Percentiles rank a stretch among this genome's conserved stretches.
These are phyloP conservation scores for Parachaetomium inaequale DNA, from an alignment of 495 filamentous ascomycete genomes.

Conservation along the genomic window DNA sequence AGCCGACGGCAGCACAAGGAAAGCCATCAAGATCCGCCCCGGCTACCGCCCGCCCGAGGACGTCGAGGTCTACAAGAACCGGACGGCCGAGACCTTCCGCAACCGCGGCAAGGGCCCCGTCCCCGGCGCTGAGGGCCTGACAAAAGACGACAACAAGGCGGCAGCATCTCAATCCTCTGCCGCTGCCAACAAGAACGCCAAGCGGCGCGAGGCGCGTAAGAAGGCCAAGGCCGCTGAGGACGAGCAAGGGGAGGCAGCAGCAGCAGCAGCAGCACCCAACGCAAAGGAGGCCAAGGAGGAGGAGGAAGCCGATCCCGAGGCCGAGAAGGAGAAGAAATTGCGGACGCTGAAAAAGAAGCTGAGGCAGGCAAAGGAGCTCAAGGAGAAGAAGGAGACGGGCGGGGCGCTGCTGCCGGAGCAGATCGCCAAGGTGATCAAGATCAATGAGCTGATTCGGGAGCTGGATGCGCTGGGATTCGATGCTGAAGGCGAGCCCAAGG, in stretches of 20 bases:
- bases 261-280: no score
- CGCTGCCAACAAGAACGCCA: constrained; percentile 85
- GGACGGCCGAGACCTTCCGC: constrained; percentile 80
- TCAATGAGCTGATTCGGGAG: constrained; percentile 87
- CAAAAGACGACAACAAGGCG: constrained; percentile 55
- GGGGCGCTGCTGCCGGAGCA: constrained; percentile 85
- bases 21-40: constrained; percentile 87
- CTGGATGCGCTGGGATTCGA: constrained; percentile 85
- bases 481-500: constrained; percentile 50
- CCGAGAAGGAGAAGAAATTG: constrained; percentile 86
- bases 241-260: constrained; percentile 38
- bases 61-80: constrained; percentile 93
- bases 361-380: constrained; percentile 83
- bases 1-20: constrained; percentile 81
- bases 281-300: constrained; percentile 26
- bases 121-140: constrained; percentile 70
- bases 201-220: constrained; percentile 82
- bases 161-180: constrained; percentile 41
- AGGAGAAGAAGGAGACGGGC: constrained; percentile 85
- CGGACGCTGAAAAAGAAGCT: constrained; percentile 95
- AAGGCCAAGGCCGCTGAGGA: constrained; percentile 65
- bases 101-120: constrained; percentile 69
- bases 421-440: constrained; percentile 95
- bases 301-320: constrained; percentile 60
- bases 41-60: constrained; percentile 96